These are phyloP conservation scores for Acrodontium crateriforme DNA, from an alignment of 2,329 filamentous ascomycete genomes.

Conservation along the genomic window DNA sequence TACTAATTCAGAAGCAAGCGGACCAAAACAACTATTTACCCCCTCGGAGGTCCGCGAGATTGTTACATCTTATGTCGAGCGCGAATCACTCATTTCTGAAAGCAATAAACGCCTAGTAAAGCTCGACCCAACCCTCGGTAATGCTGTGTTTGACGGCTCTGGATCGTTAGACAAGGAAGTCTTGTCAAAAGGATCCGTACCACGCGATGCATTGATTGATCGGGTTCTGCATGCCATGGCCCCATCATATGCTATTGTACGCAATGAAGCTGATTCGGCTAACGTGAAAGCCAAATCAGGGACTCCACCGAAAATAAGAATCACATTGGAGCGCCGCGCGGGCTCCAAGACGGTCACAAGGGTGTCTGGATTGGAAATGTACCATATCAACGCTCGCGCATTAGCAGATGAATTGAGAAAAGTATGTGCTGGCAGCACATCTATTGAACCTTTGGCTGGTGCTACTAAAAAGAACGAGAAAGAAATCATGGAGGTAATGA, in stretches of 20 bases:
- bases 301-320: constrained; percentile 43
- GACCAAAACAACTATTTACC: constrained; percentile 39
- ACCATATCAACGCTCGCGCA: constrained; percentile 44
- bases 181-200: constrained; percentile 42
- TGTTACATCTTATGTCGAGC: constrained; percentile 44
- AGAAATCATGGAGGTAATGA: constrained; percentile 51
- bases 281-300: constrained; percentile 48
- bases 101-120: constrained; percentile 49
- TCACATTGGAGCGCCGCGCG: constrained; percentile 49
- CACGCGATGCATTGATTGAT: constrained; percentile 47
- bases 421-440: constrained; percentile 54
- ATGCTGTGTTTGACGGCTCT: constrained; percentile 42
- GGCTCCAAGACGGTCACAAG: constrained; percentile 54
- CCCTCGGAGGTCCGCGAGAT: constrained; percentile 44
- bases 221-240: constrained; percentile 42
- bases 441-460: constrained; percentile 46
- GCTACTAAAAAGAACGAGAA: constrained; percentile 46
- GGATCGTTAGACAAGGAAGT: constrained; percentile 42
- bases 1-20: constrained; percentile 26
- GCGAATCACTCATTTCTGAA: constrained; percentile 40
- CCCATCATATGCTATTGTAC: constrained; percentile 44
- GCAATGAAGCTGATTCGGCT: constrained; percentile 28
- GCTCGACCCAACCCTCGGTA: constrained; percentile 49
- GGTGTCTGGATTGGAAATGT: constrained; percentile 46
- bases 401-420: constrained; percentile 54